Conservation (phyloP, 2,329 filamentous ascomycete genomes). For the Achaetomium macrosporum region DNA sequence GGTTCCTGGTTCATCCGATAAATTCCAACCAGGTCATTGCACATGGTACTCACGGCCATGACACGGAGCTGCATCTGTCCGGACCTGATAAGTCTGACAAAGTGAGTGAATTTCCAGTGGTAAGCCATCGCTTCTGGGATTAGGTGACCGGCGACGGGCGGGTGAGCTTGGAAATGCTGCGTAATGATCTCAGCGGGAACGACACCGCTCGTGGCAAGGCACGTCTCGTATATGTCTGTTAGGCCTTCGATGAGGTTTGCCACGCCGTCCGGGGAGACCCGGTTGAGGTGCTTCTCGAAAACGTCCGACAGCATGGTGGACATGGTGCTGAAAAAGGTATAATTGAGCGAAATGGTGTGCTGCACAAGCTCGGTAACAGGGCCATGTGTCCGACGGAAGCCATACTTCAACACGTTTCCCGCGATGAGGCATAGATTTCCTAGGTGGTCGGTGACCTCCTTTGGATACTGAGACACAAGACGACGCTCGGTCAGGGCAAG, state of each 20-base stretch:
- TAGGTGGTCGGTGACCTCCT: slow-evolving; percentile 38
- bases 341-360: slow-evolving; percentile 17
- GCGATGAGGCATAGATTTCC: slow-evolving; percentile 34
- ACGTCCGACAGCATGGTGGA: slow-evolving; percentile 39
- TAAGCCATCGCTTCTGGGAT: slow-evolving; percentile 48
- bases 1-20: slow-evolving; percentile 54
- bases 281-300: slow-evolving; percentile 52
- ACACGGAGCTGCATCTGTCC: slow-evolving; percentile 89
- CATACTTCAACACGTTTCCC: slow-evolving; percentile 31
- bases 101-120: slow-evolving; percentile 64
- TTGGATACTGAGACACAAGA: slow-evolving; percentile 42
- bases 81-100: slow-evolving; percentile 69
- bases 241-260: slow-evolving; percentile 36
- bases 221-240: slow-evolving; percentile 38
- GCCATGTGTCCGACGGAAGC: slow-evolving; percentile 22
- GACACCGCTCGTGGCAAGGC: slow-evolving; percentile 34
- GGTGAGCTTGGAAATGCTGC: slow-evolving; percentile 31
- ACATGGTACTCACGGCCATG: slow-evolving; percentile 69
- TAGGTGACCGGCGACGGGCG: slow-evolving; percentile 34
- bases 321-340: slow-evolving; percentile 39
- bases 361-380: slow-evolving; percentile 4
- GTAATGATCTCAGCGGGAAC: slow-evolving; percentile 32
- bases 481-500: slow-evolving; percentile 38
- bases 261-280: slow-evolving; percentile 42
- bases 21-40: slow-evolving; percentile 59